phyloP scores from a whole-genome alignment of 1,284 basidiomycete genomes.

The Ustilago lituana region DNA sequence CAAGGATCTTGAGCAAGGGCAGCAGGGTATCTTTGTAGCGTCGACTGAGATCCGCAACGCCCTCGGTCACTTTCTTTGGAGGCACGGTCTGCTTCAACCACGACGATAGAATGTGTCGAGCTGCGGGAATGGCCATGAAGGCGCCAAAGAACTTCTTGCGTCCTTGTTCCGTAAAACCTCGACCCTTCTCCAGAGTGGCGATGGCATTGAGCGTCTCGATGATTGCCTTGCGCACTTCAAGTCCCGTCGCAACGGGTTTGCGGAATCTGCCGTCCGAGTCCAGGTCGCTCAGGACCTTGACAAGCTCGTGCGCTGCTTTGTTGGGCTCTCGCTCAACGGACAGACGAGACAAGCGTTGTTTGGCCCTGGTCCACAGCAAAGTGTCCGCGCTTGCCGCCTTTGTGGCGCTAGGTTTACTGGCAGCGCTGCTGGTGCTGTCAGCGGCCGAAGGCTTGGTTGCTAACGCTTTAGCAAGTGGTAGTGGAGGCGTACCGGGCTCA shows the following conservation, averaged over 20 bases:
- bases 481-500: constrained; percentile 35
- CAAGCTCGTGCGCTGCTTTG: constrained; percentile 18
- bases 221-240: constrained; percentile 26
- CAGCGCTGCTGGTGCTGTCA: neutral
- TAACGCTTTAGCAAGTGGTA: constrained; percentile 26
- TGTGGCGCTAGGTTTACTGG: neutral
- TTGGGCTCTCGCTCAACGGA: constrained; percentile 22
- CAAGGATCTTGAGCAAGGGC: constrained; percentile 47
- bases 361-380: constrained; percentile 15
- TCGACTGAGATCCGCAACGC: constrained; percentile 39
- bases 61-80: constrained; percentile 35
- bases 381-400: neutral
- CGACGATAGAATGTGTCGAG: constrained; percentile 25
- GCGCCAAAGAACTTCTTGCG: constrained; percentile 23
- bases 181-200: constrained; percentile 31
- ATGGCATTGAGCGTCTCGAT: constrained; percentile 24
- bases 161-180: constrained; percentile 27
- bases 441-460: constrained; percentile 11
- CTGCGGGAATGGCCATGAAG: constrained; percentile 30
- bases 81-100: constrained; percentile 36
- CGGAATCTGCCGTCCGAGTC: constrained; percentile 28
- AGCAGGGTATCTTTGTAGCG: constrained; percentile 40
- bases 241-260: constrained; percentile 10
- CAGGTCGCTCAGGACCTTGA: constrained; percentile 23
- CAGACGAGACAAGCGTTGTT: constrained; percentile 14